Evolutionary conservation across 352 stramenopile species (phyloP), one percentile per base, ranked within the genome.

Genomic region (Phytophthora idaei): DNA sequence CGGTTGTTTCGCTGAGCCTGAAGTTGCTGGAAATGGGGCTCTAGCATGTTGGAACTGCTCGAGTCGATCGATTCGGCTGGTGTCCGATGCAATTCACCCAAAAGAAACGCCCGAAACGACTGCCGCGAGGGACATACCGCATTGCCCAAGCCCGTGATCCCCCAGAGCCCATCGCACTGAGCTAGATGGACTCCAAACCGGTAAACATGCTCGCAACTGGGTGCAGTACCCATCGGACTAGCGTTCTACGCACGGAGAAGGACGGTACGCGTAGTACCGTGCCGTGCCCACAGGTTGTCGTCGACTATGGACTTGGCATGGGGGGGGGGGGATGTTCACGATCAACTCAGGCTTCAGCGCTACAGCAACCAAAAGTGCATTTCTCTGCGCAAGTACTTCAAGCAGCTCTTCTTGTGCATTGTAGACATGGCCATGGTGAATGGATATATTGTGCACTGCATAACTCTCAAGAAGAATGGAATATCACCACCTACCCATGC

Each of bases 401-500:
- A 70, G 14, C 57, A 53, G 10, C 2, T 73, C n/a, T 69, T 73
- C 31, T 21, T 76, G 25, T 58, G 55, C 7, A 39, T 76, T 3
- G 54, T 73, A 15, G 59, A 73, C 39, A 76, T 64, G 0, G 48
- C 69, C 39, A 76, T 64, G 0, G 48, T 71, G 0, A 70, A 70
- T 49, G 37, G 25, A 0, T 69, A 52, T 37, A 61, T 76, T n/a
- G 36, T 17, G n/a, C 45, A 67, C 32, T 37, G 48, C 3, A n/a
- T 57, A 1, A 54, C 36, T 4, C 31, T 61, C 4, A 42, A 44
- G 5, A 51, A 60, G 3, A 51, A 54, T 7, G 11, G 46, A 8
- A n/a, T 60, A 32, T 29, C 31, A 3, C 12, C 37, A 31, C 32
- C 57, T 41, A 54, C 36, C 11, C 67, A 64, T 21, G 50, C 61